These are phyloP conservation scores for Emergomyces orientalis DNA, from an alignment of 2,329 filamentous ascomycete species.

Conservation along the genomic window DNA sequence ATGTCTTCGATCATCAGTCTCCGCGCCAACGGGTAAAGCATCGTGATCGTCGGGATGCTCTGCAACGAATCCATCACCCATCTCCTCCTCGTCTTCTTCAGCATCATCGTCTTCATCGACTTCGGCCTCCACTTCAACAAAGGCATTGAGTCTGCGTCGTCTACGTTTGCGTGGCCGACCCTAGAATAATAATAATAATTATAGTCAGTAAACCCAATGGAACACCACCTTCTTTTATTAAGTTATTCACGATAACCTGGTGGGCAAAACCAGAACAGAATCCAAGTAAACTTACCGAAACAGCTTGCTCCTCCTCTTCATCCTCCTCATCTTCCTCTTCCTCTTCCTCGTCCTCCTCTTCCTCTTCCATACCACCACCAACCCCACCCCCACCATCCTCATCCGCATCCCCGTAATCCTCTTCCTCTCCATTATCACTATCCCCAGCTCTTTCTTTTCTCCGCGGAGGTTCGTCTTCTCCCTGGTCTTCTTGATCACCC, in stretches of 20 bases:
- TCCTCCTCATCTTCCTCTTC: conserved; percentile 34
- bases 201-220: conserved; percentile 15
- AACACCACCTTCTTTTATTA: conserved; percentile 14
- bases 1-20: conserved; percentile 85
- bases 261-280: not conserved
- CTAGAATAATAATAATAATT: conserved; percentile 31
- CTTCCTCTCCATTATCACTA: conserved; percentile 32
- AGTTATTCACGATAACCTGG: conserved; percentile 9
- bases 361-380: conserved; percentile 41
- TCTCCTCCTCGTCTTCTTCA: conserved; percentile 77
- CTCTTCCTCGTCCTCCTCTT: conserved; percentile 53
- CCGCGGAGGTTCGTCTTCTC: conserved; percentile 31
- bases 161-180: conserved; percentile 69
- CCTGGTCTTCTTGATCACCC: conserved; percentile 35
- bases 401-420: conserved; percentile 23
- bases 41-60: conserved; percentile 86
- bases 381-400: conserved; percentile 39
- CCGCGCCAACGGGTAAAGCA: conserved; percentile 61
- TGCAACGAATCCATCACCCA: conserved; percentile 75
- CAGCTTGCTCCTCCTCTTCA: conserved; percentile 50
- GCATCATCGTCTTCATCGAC: conserved; percentile 91
- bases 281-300: conserved; percentile 33
- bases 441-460: conserved; percentile 38
- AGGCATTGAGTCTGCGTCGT: conserved; percentile 66
- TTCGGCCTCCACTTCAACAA: conserved; percentile 97